phyloP scores from a whole-genome alignment of 2,329 filamentous ascomycete species.

The Curvularia spicifera region DNA sequence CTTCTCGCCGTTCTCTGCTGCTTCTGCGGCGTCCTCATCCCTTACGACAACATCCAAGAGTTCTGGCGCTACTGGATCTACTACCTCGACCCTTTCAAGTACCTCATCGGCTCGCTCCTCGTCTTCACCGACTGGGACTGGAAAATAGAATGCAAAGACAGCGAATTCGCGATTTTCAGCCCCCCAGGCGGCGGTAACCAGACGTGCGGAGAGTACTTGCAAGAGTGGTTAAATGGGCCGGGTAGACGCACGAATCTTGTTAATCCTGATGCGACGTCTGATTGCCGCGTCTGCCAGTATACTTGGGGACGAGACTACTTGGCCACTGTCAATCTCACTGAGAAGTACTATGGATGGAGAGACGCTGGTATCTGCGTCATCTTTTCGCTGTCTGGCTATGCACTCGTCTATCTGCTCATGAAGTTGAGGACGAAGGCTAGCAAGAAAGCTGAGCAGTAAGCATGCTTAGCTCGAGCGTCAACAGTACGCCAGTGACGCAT shows the following conservation, averaged over 20 bases:
- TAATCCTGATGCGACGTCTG: slow-evolving; percentile 64
- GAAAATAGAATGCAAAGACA: slow-evolving; percentile 46
- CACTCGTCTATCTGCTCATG: slow-evolving; percentile 54
- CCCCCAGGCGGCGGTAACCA: slow-evolving; percentile 53
- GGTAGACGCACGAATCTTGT: slow-evolving; percentile 57
- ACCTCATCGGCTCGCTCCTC: slow-evolving; percentile 51
- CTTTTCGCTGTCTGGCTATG: slow-evolving; percentile 63
- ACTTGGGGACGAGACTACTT: slow-evolving; percentile 65
- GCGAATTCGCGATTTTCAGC: slow-evolving; percentile 53
- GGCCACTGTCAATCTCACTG: slow-evolving; percentile 62
- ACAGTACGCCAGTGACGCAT: neutral
- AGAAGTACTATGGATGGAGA: slow-evolving; percentile 71
- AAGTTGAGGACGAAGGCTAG: slow-evolving; percentile 52
- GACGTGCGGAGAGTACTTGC: slow-evolving; percentile 64
- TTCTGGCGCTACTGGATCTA: slow-evolving; percentile 68
- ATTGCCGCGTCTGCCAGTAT: slow-evolving; percentile 69
- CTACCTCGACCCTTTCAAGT: slow-evolving; percentile 53
- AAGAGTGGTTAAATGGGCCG: slow-evolving; percentile 13
- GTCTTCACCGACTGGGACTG: slow-evolving; percentile 52
- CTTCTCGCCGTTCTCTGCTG: slow-evolving; percentile 29
- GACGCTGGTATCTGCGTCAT: slow-evolving; percentile 66
- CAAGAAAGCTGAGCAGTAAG: slow-evolving; percentile 48
- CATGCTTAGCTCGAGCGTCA: neutral
- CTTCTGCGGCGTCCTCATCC: slow-evolving; percentile 65
- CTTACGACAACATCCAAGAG: slow-evolving; percentile 65